Conservation (phyloP, 768 basidiomycete genomes). For the Pleurotus tuber-regium region DNA sequence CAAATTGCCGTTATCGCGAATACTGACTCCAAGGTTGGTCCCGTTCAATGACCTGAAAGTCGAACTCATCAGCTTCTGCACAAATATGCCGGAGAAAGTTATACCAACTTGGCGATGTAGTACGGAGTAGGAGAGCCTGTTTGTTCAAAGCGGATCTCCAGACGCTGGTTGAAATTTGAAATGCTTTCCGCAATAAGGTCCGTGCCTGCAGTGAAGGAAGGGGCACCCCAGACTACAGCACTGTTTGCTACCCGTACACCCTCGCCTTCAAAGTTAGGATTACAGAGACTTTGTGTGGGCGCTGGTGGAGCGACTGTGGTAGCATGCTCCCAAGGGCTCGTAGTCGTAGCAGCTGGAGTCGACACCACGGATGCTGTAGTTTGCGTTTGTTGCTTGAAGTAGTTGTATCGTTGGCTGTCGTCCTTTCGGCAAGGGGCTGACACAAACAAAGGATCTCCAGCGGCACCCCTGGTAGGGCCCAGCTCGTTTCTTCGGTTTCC, state of each 20-base stretch:
- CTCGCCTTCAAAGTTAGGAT: constrained; percentile 4
- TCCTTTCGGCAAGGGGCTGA: background rate
- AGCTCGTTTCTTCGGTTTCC: background rate
- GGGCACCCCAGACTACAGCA: constrained; percentile 3
- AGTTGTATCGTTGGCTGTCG: constrained; percentile 7
- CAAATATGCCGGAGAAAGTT: background rate
- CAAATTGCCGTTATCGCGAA: too few relatives aligned
- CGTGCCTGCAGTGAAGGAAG: background rate
- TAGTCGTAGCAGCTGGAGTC: background rate
- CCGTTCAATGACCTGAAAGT: constrained; percentile 5
- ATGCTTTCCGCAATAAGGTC: constrained; percentile 1
- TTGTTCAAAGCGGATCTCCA: constrained; percentile 8
- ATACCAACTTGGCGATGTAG: constrained; percentile 4
- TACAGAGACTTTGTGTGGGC: constrained; percentile 5
- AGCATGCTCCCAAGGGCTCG: background rate
- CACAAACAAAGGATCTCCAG: background rate
- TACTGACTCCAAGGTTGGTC: constrained; percentile 4
- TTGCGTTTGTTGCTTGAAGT: background rate
- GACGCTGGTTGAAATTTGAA: constrained; percentile 3
- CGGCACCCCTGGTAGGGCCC: background rate
- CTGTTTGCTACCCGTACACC: constrained; percentile 8
- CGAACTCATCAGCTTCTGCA: background rate
- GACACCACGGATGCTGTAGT: background rate
- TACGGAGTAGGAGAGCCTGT: constrained; percentile 1
- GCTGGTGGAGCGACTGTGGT: background rate